Percentiles rank a stretch among this genome's conserved stretches.
Evolutionary conservation across 1,139 yeast species (phyloP).

Genomic region (Yamadazyma kanchanaburiensis): DNA sequence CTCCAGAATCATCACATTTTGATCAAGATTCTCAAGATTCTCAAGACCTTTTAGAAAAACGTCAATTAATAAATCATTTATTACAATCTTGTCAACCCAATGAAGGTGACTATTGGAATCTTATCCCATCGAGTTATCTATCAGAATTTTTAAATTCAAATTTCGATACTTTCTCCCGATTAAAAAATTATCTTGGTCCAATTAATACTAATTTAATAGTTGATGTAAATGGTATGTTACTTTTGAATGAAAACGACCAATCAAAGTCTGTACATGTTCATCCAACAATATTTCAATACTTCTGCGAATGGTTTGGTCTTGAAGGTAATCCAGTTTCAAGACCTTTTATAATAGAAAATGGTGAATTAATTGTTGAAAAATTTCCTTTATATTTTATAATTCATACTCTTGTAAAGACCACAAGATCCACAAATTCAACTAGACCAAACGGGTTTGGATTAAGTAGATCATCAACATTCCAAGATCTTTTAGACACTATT

Average conservation of each 20-base stretch:
- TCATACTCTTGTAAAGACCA: constrained; percentile 42
- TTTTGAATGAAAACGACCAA: constrained; percentile 21
- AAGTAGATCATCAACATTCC: constrained; percentile 34
- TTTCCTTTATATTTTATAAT: constrained; percentile 49
- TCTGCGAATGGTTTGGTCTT: constrained; percentile 55
- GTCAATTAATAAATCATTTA: constrained; percentile 21
- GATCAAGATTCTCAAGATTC: constrained; percentile 1
- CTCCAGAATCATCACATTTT: no score
- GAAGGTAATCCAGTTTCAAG: constrained; percentile 46
- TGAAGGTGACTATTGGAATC: constrained; percentile 38
- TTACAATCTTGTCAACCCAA: constrained; percentile 15
- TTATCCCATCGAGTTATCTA: constrained; percentile 31
- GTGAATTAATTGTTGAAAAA: constrained; percentile 46
- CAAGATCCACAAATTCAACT: constrained; percentile 6
- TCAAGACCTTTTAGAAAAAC: constrained; percentile 14
- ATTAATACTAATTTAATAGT: constrained; percentile 28
- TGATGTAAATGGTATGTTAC: constrained; percentile 30
- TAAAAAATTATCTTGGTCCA: constrained; percentile 28
- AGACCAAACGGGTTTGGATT: constrained; percentile 17
- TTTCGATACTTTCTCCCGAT: constrained; percentile 23
- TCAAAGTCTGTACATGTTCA: constrained; percentile 32
- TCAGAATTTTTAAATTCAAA: constrained; percentile 22
- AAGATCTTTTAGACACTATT: constrained; percentile 27
- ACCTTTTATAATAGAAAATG: constrained; percentile 34
- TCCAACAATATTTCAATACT: constrained; percentile 37